Base-by-base conservation (phyloP, 169 alveolate genomes). In the Cryptosporidium xiaoi region DNA sequence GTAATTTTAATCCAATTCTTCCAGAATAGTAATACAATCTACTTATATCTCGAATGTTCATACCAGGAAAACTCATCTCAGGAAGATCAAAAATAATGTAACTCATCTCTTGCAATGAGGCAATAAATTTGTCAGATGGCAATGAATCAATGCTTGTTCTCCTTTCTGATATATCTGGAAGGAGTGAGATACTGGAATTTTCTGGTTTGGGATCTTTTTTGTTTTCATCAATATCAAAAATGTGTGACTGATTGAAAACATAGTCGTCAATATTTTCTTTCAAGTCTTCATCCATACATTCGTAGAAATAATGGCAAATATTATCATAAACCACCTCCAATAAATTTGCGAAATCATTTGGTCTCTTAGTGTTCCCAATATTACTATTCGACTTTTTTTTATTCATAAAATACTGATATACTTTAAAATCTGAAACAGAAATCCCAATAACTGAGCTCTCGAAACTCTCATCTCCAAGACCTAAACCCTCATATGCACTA, bases 11-110 rank as follows among this genome's bases (percentile, higher is more conserved):
- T 58, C 87, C 87, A 15, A 77, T 3, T 56, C 71, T 77, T 36
- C 87, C 87, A 58, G 87, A 18, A 77, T 60, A 77, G 27, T 46
- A 77, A n/a, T 60, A 77, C 36, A 77, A 29, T 40, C 87, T 56
- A 12, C 69, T 44, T 15, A 77, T n/a, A 24, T 77, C 69, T 24
- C 87, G 71, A 36, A 77, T 77, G 40, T 77, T 77, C 18, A 60
- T 8, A 18, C 87, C 87, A 0, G 87, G 87, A 62, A 58, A 77
- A 31, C 33, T 34, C 50, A 77, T 58, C n/a, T 60, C 69, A 46
- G 87, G 87, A 16, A 77, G 44, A 18, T 77, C 71, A 0, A 66
- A 16, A 60, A 55, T 77, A n/a, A 60, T 50, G 24, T 77, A 62
- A 18, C 53, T 56, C 29, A 77, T 31, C 15, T 77, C 66, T 36